These are phyloP conservation scores for Plasmodium gallinaceum DNA, from an alignment of 169 alveolate species.

Conservation along the genomic window DNA sequence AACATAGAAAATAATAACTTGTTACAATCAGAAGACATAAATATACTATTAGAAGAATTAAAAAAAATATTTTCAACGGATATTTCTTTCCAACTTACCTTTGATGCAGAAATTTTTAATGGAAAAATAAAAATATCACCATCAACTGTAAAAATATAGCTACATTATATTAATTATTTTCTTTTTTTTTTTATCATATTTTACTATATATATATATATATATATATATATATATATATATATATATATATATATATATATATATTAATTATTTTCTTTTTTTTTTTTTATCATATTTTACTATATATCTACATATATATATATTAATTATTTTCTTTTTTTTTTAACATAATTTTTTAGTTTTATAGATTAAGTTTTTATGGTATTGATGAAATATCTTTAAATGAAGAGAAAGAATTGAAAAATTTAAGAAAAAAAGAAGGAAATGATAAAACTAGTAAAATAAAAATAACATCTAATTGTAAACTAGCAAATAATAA, in stretches of 20 bases:
- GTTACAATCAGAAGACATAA: not conserved
- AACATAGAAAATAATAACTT: constrained; percentile 12
- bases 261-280: not conserved
- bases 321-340: not conserved
- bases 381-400: constrained; percentile 28
- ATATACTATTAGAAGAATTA: constrained; percentile 26
- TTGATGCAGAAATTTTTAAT: constrained; percentile 16
- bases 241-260: constrained; percentile 2
- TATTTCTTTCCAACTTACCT: constrained; percentile 22
- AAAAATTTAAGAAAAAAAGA: not conserved
- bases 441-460: not conserved
- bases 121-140: constrained; percentile 23
- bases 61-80: constrained; percentile 15
- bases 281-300: not conserved
- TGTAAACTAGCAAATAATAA: not conserved
- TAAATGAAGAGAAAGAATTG: not conserved
- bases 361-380: constrained; percentile 66
- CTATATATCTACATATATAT: not conserved
- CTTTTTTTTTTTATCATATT: too few relatives aligned
- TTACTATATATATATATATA: too few relatives aligned
- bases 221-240: not conserved
- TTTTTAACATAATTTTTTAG: too few relatives aligned
- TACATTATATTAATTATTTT: not conserved
- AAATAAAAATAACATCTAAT: not conserved
- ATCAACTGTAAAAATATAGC: constrained; percentile 14